Base-by-base conservation (phyloP, 495 filamentous ascomycete species). In the Aspergillus sclerotiicarbonarius region DNA sequence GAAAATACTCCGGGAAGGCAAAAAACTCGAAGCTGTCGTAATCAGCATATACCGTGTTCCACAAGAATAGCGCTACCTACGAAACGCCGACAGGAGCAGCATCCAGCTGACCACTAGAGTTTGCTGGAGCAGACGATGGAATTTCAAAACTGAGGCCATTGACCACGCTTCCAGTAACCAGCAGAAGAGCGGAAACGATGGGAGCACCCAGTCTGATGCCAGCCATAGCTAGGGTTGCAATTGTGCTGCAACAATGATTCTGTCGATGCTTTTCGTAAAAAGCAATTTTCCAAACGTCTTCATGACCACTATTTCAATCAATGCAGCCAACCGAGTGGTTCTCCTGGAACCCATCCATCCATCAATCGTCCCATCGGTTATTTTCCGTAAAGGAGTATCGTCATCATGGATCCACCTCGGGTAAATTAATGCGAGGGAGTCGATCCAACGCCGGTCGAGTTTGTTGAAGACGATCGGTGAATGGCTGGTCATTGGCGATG, bases 1-100 rank as follows among this genome's bases (percentile, higher is more conserved):
- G 75, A 54, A 85, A 76, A 62, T 85, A 87, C 0, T 74, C 79
- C 0, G 84, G 84, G 51, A 84, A 85, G 0, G 82, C 72, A 58
- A 87, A 85, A 66, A 85, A 84, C 53, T 85, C 82, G 51, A 84
- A 77, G 8, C 76, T 80, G 21, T 29, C 0, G 6, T 5, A 3
- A 30, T 56, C 29, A 64, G 50, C 9, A 29, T 3, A 32, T 21
- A 20, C 9, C 8, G 6, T 50, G 10, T 53, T 43, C 43, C 29
- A 21, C 3, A 0, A 50, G n/a, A 32, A 32, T 21, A n/a, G 1
- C 21, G 5, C 9, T 7, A 71, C 77, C 61, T 62, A 82, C 70
- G 82, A 85, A 46, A 85, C 71, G 10, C 82, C 82, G 20, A 83
- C 71, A 0, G 82, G 82, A 0, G 82, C 45, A 41, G 35, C 41